phyloP scores from a whole-genome alignment of 75 land plant genomes.

The Cupressus sempervirens region DNA sequence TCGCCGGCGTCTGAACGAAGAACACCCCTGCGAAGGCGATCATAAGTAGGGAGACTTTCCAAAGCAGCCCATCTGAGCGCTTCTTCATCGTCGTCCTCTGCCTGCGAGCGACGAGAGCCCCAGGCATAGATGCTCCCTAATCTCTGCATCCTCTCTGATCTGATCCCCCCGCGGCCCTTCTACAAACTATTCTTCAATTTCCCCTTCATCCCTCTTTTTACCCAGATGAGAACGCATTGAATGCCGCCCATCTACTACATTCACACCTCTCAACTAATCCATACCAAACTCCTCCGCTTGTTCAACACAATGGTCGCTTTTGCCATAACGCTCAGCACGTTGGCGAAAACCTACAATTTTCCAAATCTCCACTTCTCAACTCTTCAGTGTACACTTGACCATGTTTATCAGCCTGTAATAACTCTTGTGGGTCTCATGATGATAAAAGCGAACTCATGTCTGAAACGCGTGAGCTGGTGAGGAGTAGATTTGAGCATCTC shows the following conservation, averaged over 20 bases:
- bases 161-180: no score
- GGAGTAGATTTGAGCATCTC: no score
- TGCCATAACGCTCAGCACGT: neutral
- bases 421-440: neutral
- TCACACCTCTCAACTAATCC: neutral
- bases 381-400: neutral
- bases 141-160: neutral
- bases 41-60: slow-evolving; percentile 65
- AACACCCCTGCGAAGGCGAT: slow-evolving; percentile 45
- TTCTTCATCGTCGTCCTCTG: slow-evolving; percentile 48
- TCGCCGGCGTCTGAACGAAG: slow-evolving; percentile 34
- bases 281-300: neutral
- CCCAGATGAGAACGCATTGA: neutral
- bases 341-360: neutral
- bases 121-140: neutral
- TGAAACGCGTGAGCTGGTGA: no score
- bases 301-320: neutral
- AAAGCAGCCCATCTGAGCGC: slow-evolving; percentile 75
- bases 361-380: neutral
- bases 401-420: neutral
- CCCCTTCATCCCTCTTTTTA: neutral
- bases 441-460: no score
- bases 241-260: neutral
- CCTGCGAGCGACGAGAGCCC: slow-evolving; percentile 11
- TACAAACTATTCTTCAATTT: neutral